phyloP scores from a whole-genome alignment of 345 rosid species.

The Populus tremula region DNA sequence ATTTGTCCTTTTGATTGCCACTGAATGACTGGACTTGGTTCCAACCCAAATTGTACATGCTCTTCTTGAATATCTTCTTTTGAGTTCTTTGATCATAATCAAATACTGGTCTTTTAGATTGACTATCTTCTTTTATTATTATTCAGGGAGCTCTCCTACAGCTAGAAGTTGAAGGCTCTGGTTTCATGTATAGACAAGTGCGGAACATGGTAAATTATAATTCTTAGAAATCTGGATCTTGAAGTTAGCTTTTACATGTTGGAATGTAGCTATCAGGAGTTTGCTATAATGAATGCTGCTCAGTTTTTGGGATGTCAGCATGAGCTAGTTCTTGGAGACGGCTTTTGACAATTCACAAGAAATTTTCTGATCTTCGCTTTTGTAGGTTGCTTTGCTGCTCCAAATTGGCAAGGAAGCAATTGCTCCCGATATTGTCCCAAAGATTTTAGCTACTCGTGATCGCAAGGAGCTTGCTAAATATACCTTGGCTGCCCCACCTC shows the following conservation, averaged over 20 bases:
- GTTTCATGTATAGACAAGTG: conserved; percentile 85
- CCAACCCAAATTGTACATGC: not conserved
- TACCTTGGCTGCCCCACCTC: conserved; percentile 62
- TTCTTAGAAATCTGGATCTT: not conserved
- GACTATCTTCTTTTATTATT: conserved; percentile 6
- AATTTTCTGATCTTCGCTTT: not conserved
- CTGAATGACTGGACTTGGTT: not conserved
- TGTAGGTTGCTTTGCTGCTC: conserved; percentile 79
- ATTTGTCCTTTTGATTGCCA: not conserved
- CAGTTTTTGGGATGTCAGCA: not conserved
- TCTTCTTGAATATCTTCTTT: not conserved
- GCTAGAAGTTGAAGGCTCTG: conserved; percentile 89
- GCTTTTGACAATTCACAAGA: not conserved
- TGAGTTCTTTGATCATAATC: not conserved
- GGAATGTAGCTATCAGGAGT: not conserved
- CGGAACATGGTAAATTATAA: conserved; percentile 69
- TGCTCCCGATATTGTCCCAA: conserved; percentile 65
- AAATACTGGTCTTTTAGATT: not conserved
- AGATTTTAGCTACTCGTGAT: conserved; percentile 58
- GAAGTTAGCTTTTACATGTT: not conserved
- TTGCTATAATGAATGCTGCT: not conserved
- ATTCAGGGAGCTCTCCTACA: conserved; percentile 69
- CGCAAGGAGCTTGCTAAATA: conserved; percentile 79
- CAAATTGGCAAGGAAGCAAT: conserved; percentile 82
- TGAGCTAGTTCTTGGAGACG: not conserved